Conservation (phyloP, 2,329 filamentous ascomycete species). For the Colletotrichum eleusines region DNA sequence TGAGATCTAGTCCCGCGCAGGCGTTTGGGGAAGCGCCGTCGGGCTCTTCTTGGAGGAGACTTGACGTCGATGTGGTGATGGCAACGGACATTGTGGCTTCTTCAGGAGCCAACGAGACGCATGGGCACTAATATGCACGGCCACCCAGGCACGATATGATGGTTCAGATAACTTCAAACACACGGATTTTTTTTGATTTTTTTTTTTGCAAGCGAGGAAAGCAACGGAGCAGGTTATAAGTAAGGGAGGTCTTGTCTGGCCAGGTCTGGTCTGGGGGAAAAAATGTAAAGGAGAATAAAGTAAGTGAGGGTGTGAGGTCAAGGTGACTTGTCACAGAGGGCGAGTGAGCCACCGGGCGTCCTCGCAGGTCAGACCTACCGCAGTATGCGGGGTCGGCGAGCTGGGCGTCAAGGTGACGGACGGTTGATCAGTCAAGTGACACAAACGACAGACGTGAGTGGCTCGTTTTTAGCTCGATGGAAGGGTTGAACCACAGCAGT, state of each 20-base stretch:
- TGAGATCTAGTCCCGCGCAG: slow-evolving; percentile 48
- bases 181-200: background rate
- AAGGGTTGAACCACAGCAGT: slow-evolving; percentile 34
- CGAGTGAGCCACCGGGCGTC: slow-evolving; percentile 26
- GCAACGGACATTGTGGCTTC: slow-evolving; percentile 38
- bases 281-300: background rate
- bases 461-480: slow-evolving; percentile 18
- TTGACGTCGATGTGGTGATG: slow-evolving; percentile 34
- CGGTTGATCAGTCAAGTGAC: slow-evolving; percentile 39
- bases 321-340: slow-evolving; percentile 33
- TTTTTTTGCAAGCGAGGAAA: background rate
- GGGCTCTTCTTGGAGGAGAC: slow-evolving; percentile 32
- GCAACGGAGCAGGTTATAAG: slow-evolving; percentile 15
- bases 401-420: slow-evolving; percentile 22
- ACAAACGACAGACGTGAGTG: slow-evolving; percentile 35
- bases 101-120: slow-evolving; percentile 18
- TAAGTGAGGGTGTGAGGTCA: slow-evolving; percentile 20
- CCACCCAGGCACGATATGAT: slow-evolving; percentile 17
- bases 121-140: slow-evolving; percentile 43
- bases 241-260: background rate
- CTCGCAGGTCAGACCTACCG: slow-evolving; percentile 28
- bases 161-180: slow-evolving; percentile 12
- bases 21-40: slow-evolving; percentile 31
- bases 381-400: slow-evolving; percentile 35
- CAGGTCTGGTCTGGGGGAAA: no score